These are phyloP conservation scores for Chiua virens DNA, from an alignment of 768 basidiomycete species.

Conservation along the genomic window DNA sequence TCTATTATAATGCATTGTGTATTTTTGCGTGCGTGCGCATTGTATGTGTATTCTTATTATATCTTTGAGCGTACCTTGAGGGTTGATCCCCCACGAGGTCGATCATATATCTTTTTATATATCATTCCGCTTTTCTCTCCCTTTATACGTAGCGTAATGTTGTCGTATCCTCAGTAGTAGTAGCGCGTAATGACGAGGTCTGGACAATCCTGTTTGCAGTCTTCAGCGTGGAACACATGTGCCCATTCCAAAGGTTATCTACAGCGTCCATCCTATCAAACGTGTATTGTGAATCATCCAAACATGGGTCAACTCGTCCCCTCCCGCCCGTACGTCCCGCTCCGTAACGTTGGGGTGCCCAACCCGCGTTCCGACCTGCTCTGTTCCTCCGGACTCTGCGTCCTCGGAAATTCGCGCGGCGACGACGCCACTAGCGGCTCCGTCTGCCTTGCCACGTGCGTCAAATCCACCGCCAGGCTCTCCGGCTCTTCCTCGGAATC, in stretches of 20 bases:
- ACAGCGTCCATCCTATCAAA: too few relatives aligned
- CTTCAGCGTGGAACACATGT: too few relatives aligned
- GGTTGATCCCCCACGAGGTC: too few relatives aligned
- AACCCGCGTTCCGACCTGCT: slow-evolving; percentile 64
- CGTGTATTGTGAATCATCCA: neutral
- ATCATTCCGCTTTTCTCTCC: too few relatives aligned
- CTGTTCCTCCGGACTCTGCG: slow-evolving; percentile 40
- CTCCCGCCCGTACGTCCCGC: slow-evolving; percentile 36
- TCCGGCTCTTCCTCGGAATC: slow-evolving; percentile 43
- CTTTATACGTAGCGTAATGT: too few relatives aligned
- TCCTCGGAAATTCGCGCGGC: slow-evolving; percentile 20
- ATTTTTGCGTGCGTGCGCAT: neutral
- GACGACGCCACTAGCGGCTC: slow-evolving; percentile 3
- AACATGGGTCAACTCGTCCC: slow-evolving; percentile 3
- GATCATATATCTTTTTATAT: too few relatives aligned
- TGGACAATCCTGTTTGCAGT: too few relatives aligned
- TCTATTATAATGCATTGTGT: slow-evolving; percentile 48
- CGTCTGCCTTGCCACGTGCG: slow-evolving; percentile 10
- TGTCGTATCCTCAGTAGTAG: too few relatives aligned
- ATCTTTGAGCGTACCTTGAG: too few relatives aligned
- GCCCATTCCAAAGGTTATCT: too few relatives aligned
- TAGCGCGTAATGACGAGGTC: too few relatives aligned
- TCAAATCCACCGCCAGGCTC: slow-evolving; percentile 47
- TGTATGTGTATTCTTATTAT: neutral
- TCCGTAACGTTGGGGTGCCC: slow-evolving; percentile 60